Percentiles rank a stretch among this genome's conserved stretches.
These are phyloP conservation scores for Curvularia spicifera DNA, from an alignment of 2,329 filamentous ascomycete genomes.

Conservation along the genomic window DNA sequence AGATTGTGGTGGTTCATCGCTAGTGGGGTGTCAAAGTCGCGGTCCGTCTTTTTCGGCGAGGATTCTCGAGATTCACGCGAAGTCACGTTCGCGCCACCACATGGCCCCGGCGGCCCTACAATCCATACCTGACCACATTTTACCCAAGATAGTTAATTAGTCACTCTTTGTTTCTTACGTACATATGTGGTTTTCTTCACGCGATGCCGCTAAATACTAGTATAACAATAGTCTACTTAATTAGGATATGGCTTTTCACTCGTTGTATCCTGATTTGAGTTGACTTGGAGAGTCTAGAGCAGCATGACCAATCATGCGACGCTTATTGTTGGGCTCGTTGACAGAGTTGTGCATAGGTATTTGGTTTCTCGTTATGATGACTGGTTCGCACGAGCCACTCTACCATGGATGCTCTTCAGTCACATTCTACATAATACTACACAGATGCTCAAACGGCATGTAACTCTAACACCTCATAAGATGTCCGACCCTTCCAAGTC, in stretches of 20 bases:
- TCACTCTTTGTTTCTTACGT: neutral
- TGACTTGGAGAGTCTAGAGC: neutral
- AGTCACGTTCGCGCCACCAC: constrained; percentile 21
- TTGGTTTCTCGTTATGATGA: neutral
- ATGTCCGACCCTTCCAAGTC: neutral
- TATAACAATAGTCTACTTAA: neutral
- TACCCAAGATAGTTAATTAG: neutral
- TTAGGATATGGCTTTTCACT: neutral
- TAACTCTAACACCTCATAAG: neutral
- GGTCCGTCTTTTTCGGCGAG: constrained; percentile 16
- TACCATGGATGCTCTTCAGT: constrained; percentile 1
- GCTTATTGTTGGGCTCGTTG: too few relatives aligned
- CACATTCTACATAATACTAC: neutral
- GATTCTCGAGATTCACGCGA: constrained; percentile 20
- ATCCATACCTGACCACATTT: neutral
- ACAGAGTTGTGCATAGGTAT: too few relatives aligned
- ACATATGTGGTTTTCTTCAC: too few relatives aligned
- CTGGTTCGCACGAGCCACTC: neutral
- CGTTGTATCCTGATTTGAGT: neutral
- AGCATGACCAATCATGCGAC: neutral
- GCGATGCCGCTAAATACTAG: neutral
- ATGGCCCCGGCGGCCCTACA: neutral
- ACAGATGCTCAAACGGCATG: neutral
- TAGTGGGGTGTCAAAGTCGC: constrained; percentile 11
- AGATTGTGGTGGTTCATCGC: constrained; percentile 9